Base-by-base conservation (phyloP, 1,284 basidiomycete genomes). In the Inonotus obliquus region DNA sequence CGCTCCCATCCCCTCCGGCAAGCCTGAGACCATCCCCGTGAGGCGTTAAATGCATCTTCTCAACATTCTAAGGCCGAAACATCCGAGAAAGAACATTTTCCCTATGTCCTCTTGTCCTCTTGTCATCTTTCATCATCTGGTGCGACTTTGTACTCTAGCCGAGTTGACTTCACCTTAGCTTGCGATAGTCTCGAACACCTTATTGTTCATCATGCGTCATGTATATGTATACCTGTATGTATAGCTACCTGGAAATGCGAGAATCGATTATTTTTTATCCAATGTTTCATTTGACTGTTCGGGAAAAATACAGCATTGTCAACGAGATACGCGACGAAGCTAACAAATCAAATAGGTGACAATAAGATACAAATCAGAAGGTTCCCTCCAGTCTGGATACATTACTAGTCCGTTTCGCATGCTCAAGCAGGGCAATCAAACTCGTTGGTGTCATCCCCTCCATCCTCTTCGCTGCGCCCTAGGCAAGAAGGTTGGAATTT, bases 401-500 rank as follows among this genome's bases (percentile, higher is more conserved):
- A 27, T 29, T 14, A 9, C 38, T 10, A 19, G 71, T 75, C 63
- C 74, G 70, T 66, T 84, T 85, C 11, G 88, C 83, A 70, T 89
- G 79, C 65, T 81, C 81, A 61, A 93, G 74, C 29, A 94, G 70
- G 48, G 78, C 77, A 7, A 92, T 78, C 19, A 89, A 75, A 0
- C 84, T 83, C 0, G 85, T 79, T 1, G 91, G 89, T 6, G 92
- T 94, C 82, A 94, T 91, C 6, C 91, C 91, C 68, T 94, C 91
- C 85, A 94, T 92, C 37, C 92, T 77, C 70, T 92, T 92, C 17
- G 87, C 92, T 13, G 88, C 87, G 23, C 91, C 92, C 91, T 92
- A 55, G 54, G 19, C 21, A 63, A 52, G 4, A 17, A 53, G 21
- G 35, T 32, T 3, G 41, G 29, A n/a, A n/a, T n/a, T 21, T 35